phyloP scores from a whole-genome alignment of 2,329 filamentous ascomycete genomes.

The Neofusicoccum parvum region DNA sequence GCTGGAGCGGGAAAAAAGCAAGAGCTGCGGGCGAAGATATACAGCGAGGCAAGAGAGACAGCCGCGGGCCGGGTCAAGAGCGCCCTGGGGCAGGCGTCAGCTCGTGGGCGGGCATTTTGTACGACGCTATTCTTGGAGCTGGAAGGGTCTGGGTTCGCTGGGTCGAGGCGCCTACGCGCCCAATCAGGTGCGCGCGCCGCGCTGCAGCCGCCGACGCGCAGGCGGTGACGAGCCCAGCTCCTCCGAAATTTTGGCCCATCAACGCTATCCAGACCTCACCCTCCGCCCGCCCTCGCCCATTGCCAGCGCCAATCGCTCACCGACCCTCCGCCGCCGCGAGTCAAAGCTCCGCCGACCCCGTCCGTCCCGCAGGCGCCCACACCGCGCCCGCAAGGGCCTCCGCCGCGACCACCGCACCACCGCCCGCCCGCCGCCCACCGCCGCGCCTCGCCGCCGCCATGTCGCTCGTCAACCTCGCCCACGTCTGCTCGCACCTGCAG shows the following conservation, averaged over 20 bases:
- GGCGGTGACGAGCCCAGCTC: slow-evolving; percentile 25
- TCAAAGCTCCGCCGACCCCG: slow-evolving; percentile 29
- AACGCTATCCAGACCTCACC: slow-evolving; percentile 1
- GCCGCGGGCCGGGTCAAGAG: no score
- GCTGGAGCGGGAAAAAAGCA: slow-evolving; percentile 9
- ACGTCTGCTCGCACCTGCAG: slow-evolving; percentile 88
- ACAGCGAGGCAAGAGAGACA: slow-evolving; percentile 16
- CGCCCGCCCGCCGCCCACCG: background rate
- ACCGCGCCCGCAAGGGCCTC: slow-evolving; percentile 1
- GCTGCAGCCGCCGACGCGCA: slow-evolving; percentile 1
- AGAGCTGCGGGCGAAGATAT: slow-evolving; percentile 20
- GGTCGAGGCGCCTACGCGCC: slow-evolving; percentile 10
- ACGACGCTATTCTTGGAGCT: slow-evolving; percentile 20
- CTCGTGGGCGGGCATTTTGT: slow-evolving; percentile 8
- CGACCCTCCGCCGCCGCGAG: background rate
- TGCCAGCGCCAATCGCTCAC: slow-evolving; percentile 3
- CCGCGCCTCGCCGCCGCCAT: slow-evolving; percentile 44
- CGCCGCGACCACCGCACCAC: background rate
- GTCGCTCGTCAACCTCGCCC: slow-evolving; percentile 73
- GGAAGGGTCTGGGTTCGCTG: background rate
- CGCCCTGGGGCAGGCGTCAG: background rate
- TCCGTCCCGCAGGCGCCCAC: slow-evolving; percentile 7
- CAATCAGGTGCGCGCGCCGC: slow-evolving; percentile 13
- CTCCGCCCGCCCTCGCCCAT: background rate
- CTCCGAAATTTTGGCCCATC: slow-evolving; percentile 32